These are phyloP conservation scores for Rossbeevera mucosa DNA, from an alignment of 768 basidiomycete species.

Conservation along the genomic window DNA sequence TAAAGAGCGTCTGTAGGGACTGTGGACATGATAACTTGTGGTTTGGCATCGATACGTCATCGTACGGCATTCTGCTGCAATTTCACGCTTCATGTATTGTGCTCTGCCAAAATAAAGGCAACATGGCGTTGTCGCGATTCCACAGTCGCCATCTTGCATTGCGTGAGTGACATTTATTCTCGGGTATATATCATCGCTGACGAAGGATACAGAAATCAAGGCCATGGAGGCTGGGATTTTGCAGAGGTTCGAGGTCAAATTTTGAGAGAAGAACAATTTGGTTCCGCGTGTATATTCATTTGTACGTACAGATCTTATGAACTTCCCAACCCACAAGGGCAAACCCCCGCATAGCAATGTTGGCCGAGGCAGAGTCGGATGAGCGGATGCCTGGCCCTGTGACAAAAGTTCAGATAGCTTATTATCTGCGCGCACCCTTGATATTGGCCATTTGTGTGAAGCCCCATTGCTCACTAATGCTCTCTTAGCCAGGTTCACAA, in stretches of 20 bases:
- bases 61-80: not conserved
- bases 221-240: conserved; percentile 28
- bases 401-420: not conserved
- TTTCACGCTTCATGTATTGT: not conserved
- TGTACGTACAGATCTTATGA: not conserved
- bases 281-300: not conserved
- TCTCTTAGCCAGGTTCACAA: no score
- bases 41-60: conserved; percentile 27
- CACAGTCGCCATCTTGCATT: conserved; percentile 28
- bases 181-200: not conserved
- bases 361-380: not conserved
- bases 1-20: conserved; percentile 36
- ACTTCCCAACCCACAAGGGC: no score
- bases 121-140: conserved; percentile 23
- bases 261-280: conserved; percentile 9
- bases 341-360: not conserved
- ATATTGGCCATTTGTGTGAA: not conserved
- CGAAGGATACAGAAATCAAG: conserved; percentile 21
- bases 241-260: conserved; percentile 14
- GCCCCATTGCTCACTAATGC: not conserved
- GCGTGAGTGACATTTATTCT: conserved; percentile 17
- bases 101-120: conserved; percentile 14
- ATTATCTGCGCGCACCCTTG: not conserved
- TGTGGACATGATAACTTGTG: conserved; percentile 36
- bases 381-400: not conserved